Conservation (phyloP, 208 protist genomes). For the Leishmania arabica region DNA sequence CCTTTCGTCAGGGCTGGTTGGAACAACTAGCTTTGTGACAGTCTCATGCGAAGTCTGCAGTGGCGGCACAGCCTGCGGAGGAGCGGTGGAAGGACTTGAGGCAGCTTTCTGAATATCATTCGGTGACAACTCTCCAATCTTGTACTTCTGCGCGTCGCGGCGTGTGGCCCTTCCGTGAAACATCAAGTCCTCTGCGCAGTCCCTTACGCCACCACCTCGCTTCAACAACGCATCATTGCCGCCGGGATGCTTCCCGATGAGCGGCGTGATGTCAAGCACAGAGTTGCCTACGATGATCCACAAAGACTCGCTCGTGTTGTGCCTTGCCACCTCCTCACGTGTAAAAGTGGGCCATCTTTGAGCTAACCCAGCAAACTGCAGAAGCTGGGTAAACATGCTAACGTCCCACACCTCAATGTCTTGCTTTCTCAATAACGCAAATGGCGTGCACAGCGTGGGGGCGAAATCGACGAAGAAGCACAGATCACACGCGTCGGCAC, state of each 20-base stretch:
- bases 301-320: constrained; percentile 54
- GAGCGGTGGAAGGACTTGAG: not conserved
- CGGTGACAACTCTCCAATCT: constrained; percentile 62
- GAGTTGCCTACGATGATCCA: constrained; percentile 73
- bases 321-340: constrained; percentile 58
- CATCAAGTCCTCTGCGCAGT: constrained; percentile 64
- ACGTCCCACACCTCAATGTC: not conserved
- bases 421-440: not conserved
- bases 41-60: not conserved
- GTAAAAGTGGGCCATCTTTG: constrained; percentile 56
- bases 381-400: constrained; percentile 34
- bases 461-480: not conserved
- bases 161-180: constrained; percentile 62
- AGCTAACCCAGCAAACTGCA: constrained; percentile 44
- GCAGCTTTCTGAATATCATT: constrained; percentile 17
- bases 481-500: not conserved
- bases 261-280: constrained; percentile 75
- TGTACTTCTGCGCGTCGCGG: constrained; percentile 36
- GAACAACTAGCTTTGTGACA: constrained; percentile 17
- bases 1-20: constrained; percentile 14
- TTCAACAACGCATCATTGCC: constrained; percentile 61
- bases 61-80: not conserved
- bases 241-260: constrained; percentile 64
- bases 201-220: constrained; percentile 66
- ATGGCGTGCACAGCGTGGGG: not conserved